Base-by-base conservation (phyloP, 306 rosid species). In the Coriaria nepalensis region DNA sequence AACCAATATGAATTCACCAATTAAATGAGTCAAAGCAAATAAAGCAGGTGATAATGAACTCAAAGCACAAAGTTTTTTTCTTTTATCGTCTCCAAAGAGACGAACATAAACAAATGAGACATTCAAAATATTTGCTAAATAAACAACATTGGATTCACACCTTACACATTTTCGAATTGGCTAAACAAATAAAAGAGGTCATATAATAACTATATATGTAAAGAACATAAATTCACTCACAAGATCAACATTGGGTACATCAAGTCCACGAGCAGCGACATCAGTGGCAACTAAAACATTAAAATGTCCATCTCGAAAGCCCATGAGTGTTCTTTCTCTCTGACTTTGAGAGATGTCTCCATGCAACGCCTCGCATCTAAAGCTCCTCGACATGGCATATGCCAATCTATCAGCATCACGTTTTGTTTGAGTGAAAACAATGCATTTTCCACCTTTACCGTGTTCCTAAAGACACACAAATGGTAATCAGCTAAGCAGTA, bases 261-360 rank as follows among this genome's bases (percentile, higher is more conserved):
- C 98, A 54, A 92, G 98, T 37, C 98, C 98, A 37, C 98, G 93
- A 40, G 98, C 40, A 41, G 98, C 98, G 56, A 92, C 98, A 64
- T 92, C 98, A 44, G 98, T 92, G 33, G 96, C 98, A 45, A 92
- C 85, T 63, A 92, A 67, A 71, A 92, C 74, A 71, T 75, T 82
- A 72, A 92, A 92, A 49, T 62, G 61, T 35, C 96, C 94, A 6
- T 67, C 67, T 69, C 98, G 76, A 66, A 92, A 92, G 47, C 83
- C 94, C 43, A 93, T 35, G 61, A 92, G 96, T 47, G 98, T 92
- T 71, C 81, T 79, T 68, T 92, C 96, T 52, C 98, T 85, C 67
- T 85, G 98, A 45, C 61, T 63, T 71, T 92, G 98, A 37, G 96
- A 75, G 56, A 92, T 92, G 65, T 86, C 98, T 57, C 98, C 98